Percentiles rank a stretch among this genome's conserved stretches.
Evolutionary conservation across 2,329 filamentous ascomycete species (phyloP).

Genomic region (Calonectria henricotiae): DNA sequence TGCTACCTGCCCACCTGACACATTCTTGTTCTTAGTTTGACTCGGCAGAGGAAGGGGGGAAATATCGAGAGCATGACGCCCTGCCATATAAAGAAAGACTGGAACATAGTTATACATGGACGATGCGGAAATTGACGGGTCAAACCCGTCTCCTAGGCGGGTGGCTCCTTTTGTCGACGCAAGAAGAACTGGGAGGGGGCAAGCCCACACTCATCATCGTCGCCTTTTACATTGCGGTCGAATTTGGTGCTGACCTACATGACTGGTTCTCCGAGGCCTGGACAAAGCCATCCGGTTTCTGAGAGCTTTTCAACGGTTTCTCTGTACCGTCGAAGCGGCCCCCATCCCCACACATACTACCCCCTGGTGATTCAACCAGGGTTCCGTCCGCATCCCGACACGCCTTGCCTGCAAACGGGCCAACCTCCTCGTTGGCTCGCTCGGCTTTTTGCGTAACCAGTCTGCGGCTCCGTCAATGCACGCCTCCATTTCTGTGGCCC

Average conservation of each 20-base stretch:
- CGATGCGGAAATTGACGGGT: no score
- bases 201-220: no score
- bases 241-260: no score
- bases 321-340: neutral
- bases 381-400: neutral
- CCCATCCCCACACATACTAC: constrained; percentile 4
- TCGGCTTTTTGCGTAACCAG: constrained; percentile 4
- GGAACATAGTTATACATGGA: no score
- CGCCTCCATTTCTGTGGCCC: neutral
- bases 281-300: neutral
- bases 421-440: constrained; percentile 4
- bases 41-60: no score
- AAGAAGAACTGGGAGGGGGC: no score
- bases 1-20: neutral
- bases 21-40: neutral
- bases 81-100: no score
- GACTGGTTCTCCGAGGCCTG: neutral
- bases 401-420: neutral
- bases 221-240: no score
- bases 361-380: neutral
- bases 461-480: neutral
- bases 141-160: no score
- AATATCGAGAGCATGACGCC: neutral
- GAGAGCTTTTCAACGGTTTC: neutral
- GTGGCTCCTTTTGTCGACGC: no score